Conservation (phyloP, 495 filamentous ascomycete species). For the Talaromyces wortmannii region DNA sequence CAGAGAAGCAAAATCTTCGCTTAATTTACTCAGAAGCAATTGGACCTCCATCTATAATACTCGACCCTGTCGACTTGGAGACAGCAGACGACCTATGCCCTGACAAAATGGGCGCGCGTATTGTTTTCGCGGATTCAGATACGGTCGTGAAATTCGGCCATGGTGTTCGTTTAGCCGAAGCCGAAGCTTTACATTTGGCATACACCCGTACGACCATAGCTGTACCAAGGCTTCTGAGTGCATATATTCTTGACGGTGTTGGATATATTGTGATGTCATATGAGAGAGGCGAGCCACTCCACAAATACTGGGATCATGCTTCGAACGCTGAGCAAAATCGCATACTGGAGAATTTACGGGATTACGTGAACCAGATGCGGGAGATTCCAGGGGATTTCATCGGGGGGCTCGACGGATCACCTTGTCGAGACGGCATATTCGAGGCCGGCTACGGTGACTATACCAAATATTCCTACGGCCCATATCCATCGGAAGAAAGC, state of each 20-base stretch:
- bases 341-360: slow-evolving; percentile 1
- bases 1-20: background rate
- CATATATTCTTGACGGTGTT: slow-evolving; percentile 8
- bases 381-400: slow-evolving; percentile 9
- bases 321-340: slow-evolving; percentile 5
- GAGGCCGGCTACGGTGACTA: slow-evolving; percentile 9
- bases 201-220: slow-evolving; percentile 7
- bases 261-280: slow-evolving; percentile 11
- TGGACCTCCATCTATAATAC: slow-evolving; percentile 10
- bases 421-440: slow-evolving; percentile 9
- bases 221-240: slow-evolving; percentile 7
- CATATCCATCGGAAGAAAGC: slow-evolving; percentile 7
- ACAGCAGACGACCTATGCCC: slow-evolving; percentile 5
- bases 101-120: slow-evolving; percentile 7
- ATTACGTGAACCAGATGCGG: slow-evolving; percentile 9
- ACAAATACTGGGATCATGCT: slow-evolving; percentile 5
- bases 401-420: slow-evolving; percentile 4
- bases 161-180: slow-evolving; percentile 9
- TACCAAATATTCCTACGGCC: slow-evolving; percentile 8
- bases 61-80: slow-evolving; percentile 6
- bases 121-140: slow-evolving; percentile 6
- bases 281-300: slow-evolving; percentile 6
- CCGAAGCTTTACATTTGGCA: slow-evolving; percentile 9
- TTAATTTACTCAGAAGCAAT: slow-evolving; percentile 10
- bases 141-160: slow-evolving; percentile 11